Evolutionary conservation across 805 yeast genomes (phyloP).

Genomic region (Kodamaea lidongshanica): DNA sequence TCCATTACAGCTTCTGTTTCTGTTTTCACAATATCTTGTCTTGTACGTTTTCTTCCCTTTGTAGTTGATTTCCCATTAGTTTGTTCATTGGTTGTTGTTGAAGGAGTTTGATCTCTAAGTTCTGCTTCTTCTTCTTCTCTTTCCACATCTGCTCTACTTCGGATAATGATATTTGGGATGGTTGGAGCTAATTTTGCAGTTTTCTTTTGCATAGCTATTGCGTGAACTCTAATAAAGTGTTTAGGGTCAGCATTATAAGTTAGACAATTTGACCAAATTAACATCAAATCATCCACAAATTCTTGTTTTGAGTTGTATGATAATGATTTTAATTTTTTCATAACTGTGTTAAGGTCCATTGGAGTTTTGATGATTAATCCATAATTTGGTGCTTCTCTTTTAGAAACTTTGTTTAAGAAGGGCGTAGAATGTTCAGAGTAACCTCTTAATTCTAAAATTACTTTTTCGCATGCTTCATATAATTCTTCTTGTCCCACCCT

Average conservation of each 20-base stretch:
- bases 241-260: constrained; percentile 92
- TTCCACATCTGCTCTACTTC: constrained; percentile 68
- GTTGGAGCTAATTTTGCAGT: constrained; percentile 68
- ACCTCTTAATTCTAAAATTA: constrained; percentile 80
- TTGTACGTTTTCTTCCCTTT: constrained; percentile 36
- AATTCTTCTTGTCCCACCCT: constrained; percentile 95
- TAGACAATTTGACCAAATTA: constrained; percentile 93
- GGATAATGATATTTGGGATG: constrained; percentile 81
- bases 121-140: constrained; percentile 46
- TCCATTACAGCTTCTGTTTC: constrained; percentile 17
- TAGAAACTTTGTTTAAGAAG: constrained; percentile 90
- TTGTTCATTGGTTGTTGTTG: constrained; percentile 2
- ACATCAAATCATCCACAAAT: constrained; percentile 91
- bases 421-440: constrained; percentile 97
- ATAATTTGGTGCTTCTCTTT: constrained; percentile 96
- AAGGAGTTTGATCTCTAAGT: constrained; percentile 19
- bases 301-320: constrained; percentile 80
- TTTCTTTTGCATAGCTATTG: constrained; percentile 92
- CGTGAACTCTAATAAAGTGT: constrained; percentile 86
- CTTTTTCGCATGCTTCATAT: constrained; percentile 96
- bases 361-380: constrained; percentile 85
- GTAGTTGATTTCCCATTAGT: constrained; percentile 33
- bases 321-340: constrained; percentile 77
- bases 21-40: constrained; percentile 29
- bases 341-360: constrained; percentile 93